Conservation (phyloP, 352 stramenopile species). For the Elongisporangium prolatum region DNA sequence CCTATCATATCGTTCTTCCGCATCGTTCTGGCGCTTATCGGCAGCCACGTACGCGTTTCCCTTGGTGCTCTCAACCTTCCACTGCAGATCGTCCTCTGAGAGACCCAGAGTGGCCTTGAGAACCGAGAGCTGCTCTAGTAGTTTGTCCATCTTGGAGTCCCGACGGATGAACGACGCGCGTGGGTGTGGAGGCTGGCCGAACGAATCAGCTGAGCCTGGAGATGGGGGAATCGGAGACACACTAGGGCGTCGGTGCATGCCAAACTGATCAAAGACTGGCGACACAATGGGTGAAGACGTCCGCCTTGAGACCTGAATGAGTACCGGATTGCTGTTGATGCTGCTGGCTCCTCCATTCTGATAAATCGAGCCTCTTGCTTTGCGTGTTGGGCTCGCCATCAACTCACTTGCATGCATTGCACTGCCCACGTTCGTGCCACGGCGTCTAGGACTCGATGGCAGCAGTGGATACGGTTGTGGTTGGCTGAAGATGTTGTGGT, state of each 20-base stretch:
- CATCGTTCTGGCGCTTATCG: slow-evolving; percentile 39
- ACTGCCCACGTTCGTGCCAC: background rate
- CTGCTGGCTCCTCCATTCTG: background rate
- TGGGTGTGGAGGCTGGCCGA: slow-evolving; percentile 6
- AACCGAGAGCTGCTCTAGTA: slow-evolving; percentile 71
- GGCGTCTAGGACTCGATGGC: background rate
- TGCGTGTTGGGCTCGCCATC: background rate
- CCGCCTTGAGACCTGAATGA: slow-evolving; percentile 52
- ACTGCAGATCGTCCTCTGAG: slow-evolving; percentile 73
- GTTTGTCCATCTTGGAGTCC: slow-evolving; percentile 53
- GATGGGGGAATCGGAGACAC: slow-evolving; percentile 41
- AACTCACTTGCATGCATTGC: background rate
- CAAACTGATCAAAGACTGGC: slow-evolving; percentile 20
- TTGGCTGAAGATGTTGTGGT: background rate
- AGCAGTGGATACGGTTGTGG: background rate
- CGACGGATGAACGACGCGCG: slow-evolving; percentile 30
- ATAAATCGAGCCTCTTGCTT: background rate
- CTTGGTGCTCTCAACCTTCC: slow-evolving; percentile 73
- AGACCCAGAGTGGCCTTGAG: slow-evolving; percentile 69
- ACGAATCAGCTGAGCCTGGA: background rate
- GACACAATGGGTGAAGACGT: slow-evolving; percentile 49
- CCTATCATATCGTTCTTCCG: slow-evolving; percentile 67
- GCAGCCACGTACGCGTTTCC: slow-evolving; percentile 67
- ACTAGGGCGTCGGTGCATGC: slow-evolving; percentile 37
- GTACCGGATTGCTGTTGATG: slow-evolving; percentile 23